Evolutionary conservation across 2,329 filamentous ascomycete genomes (phyloP).

Genomic region (Epichloe bromicola): DNA sequence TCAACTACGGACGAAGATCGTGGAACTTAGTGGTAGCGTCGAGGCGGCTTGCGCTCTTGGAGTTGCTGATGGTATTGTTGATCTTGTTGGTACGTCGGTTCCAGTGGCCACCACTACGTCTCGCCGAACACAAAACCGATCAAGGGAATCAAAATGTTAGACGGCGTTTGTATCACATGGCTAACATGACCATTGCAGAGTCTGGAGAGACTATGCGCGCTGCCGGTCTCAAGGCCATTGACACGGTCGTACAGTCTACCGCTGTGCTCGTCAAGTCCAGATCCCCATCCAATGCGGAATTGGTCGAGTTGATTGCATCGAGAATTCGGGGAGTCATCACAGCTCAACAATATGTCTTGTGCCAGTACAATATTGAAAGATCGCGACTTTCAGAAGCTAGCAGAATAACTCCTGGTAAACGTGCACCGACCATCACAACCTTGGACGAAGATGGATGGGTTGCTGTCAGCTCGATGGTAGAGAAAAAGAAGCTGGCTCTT

Average conservation of each 20-base stretch:
- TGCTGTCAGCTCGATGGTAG: conserved; percentile 87
- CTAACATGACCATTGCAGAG: conserved; percentile 39
- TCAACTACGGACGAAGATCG: conserved; percentile 72
- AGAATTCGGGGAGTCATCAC: conserved; percentile 91
- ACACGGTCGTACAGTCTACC: conserved; percentile 78
- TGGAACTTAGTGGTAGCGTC: conserved; percentile 91
- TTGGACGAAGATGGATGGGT: conserved; percentile 87
- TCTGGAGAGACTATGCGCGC: conserved; percentile 98
- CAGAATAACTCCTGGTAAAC: conserved; percentile 81
- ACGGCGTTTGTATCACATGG: neutral
- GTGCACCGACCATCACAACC: conserved; percentile 81
- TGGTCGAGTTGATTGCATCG: conserved; percentile 73
- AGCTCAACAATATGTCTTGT: conserved; percentile 85
- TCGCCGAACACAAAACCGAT: too few species aligned
- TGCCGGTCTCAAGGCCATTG: conserved; percentile 84
- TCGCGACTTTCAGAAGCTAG: conserved; percentile 51
- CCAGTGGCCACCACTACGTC: too few species aligned
- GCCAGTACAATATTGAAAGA: conserved; percentile 88
- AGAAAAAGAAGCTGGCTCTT: conserved; percentile 70
- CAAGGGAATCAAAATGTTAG: neutral
- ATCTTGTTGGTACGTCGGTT: conserved; percentile 69
- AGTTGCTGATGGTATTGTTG: conserved; percentile 92
- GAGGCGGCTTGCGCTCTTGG: conserved; percentile 93
- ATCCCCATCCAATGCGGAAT: conserved; percentile 61
- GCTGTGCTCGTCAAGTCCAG: conserved; percentile 89